Base-by-base conservation (phyloP, 2,329 filamentous ascomycete species). In the Aspergillus carbonarius region DNA sequence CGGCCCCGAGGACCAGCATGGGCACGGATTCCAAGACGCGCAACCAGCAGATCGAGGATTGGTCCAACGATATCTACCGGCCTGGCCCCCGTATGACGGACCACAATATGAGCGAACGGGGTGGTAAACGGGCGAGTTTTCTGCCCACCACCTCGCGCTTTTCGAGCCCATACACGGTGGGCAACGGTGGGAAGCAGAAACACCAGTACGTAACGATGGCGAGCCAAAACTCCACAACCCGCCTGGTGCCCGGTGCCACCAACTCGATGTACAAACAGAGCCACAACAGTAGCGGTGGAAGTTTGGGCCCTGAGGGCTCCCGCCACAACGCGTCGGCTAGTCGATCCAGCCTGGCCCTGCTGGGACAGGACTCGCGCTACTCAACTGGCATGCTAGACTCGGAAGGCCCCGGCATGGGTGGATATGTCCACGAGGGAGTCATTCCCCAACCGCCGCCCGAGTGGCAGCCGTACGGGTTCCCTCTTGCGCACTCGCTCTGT, bases 381-480 rank as follows among this genome's bases (percentile, higher is more conserved):
- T 85, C 83, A 2, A 83, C 78, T 55, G 76, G 79, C 30, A 76
- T 83, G 64, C 83, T 82, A 42, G 83, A 85, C 25, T 83, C 83
- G 10, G 91, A 93, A 50, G 88, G 87, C 0, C 85, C 88, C 39
- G 93, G 93, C 6, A 92, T 93, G 7, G 87, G 91, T 34, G 93
- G 93, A n/a, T 96, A 97, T 74, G 96, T 98, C 57, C 93, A 98
- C 72, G 93, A 97, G 74, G 85, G 91, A 39, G 95, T 99, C 40
- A 93, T 99, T 49, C 93, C 96, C 30, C 95, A 99, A 72, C 95
- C 95, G 37, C 95, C 95, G 8, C 88, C 93, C 2, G 95, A 99
- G 75, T 99, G 93, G 89, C 93, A 97, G 79, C 95, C 95, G 0
- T 98, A 96, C 72, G 95, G 93, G 1, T 99, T 92, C 74, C 95